Evolutionary conservation across 169 alveolate species (phyloP), one percentile per base, ranked within the genome.

Genomic region (Haemoproteus tartakovskyi): DNA sequence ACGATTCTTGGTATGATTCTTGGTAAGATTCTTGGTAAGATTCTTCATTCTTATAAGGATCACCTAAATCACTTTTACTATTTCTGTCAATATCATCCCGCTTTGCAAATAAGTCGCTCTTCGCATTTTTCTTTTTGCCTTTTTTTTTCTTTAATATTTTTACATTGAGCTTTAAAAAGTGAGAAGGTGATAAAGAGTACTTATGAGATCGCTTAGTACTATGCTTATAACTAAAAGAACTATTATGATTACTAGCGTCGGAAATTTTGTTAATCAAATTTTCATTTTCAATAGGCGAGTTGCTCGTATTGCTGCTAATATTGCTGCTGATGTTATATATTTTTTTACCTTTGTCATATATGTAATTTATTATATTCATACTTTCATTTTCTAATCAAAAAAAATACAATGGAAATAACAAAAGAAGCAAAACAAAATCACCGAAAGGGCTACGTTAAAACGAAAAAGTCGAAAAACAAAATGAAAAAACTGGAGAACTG

Each of bases 361-460:
- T 41, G 41, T 70, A 70, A 40, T 56, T 70, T 43, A 70, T 70
- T 54, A 70, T 70, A 70, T 70, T 70, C 84, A 70, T 70, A 60
- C 54, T 70, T 41, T 43, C 84, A 70, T 70, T 26, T 56, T 57
- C 24, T 22, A 24, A 21, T 50, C 11, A 18, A 9, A 36, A 9
- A 30, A 33, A 33, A 9, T 16, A 27, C 16, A 52, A 27, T 12
- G 11, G 11, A 18, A 48, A 19, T 22, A 30, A 12, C 30, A 56
- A 54, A 19, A 48, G 24, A 50, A 41, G 4, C n/a, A 11, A 50
- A 24, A 18, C 18, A 8, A 2, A 16, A n/a, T 12, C 8, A 22
- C 18, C 9, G 5, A 50, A 5, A 50, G 9, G 11, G 12, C 11
- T 51, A 22, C 61, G 11, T 51, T n/a, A n/a, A n/a, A n/a, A n/a